These are phyloP conservation scores for Fusarium papillatum DNA, from an alignment of 2,329 filamentous ascomycete species.

Conservation along the genomic window DNA sequence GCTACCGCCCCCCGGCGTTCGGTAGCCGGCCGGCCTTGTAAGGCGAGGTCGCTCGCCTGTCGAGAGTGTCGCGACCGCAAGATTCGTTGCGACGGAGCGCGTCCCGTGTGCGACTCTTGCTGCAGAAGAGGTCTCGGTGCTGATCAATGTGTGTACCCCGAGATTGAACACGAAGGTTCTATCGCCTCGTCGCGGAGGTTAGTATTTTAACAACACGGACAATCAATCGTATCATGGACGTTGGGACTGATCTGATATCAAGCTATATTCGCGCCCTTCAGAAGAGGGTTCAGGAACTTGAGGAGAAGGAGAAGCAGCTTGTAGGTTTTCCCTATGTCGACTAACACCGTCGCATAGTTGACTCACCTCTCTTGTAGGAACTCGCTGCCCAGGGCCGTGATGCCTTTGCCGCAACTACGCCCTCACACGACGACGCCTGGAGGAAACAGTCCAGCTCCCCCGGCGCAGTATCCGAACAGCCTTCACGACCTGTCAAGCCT, in stretches of 20 bases:
- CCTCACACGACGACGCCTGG: slow-evolving; percentile 39
- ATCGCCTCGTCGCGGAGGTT: slow-evolving; percentile 45
- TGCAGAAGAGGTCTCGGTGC: slow-evolving; percentile 39
- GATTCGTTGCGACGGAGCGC: slow-evolving; percentile 45
- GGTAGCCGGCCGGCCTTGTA: slow-evolving; percentile 39
- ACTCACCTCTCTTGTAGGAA: slow-evolving; percentile 28
- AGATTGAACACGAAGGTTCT: slow-evolving; percentile 46
- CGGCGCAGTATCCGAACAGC: slow-evolving; percentile 28
- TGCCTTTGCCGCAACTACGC: slow-evolving; percentile 33
- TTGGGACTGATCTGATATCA: neutral
- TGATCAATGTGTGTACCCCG: slow-evolving; percentile 44
- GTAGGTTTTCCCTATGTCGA: slow-evolving; percentile 31
- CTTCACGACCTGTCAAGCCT: slow-evolving; percentile 22
- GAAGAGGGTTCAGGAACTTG: slow-evolving; percentile 44
- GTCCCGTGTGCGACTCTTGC: slow-evolving; percentile 45
- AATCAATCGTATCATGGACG: neutral
- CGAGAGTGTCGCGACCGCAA: slow-evolving; percentile 47
- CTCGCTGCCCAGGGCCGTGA: slow-evolving; percentile 27
- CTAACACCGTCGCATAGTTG: neutral
- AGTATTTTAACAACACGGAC: slow-evolving; percentile 4
- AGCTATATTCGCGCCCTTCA: slow-evolving; percentile 45
- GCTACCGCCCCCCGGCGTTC: slow-evolving; percentile 31
- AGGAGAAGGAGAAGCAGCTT: slow-evolving; percentile 42
- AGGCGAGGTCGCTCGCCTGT: slow-evolving; percentile 44
- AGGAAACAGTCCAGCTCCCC: slow-evolving; percentile 37